Evolutionary conservation across 1,139 yeast genomes (phyloP), one percentile per base, ranked within the genome.

Genomic region (Taiozyma sp.): DNA sequence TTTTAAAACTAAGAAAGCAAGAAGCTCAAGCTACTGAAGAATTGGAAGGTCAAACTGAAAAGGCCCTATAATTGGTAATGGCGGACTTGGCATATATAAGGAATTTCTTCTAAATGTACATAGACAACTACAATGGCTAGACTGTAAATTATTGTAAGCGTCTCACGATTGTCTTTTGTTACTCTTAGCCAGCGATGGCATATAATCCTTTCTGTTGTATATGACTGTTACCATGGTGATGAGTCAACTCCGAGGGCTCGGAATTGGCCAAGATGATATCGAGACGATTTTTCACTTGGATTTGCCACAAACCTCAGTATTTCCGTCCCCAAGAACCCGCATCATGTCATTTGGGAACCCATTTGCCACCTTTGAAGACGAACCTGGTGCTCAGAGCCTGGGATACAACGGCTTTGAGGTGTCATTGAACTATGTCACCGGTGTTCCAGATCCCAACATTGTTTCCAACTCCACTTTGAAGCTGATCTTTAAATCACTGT

Each of bases 401-500:
- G 76, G 76, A 2, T 66, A 65, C 53, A 69, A 68, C 48, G 93
- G 91, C 13, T 84, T 83, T 54, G 81, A 80, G 44, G 86, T 89
- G 2, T 80, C 95, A 1, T 67, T 90, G 48, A 84, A 84, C 62
- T 90, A 88, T 65, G 80, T 89, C 59, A 82, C 90, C 4, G 95
- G 91, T 2, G 69, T 85, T 14, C 96, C 96, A 0, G 95, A 89
- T 59, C 79, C 84, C 2, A 73, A 76, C 39, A 62, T 69, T n/a
- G 66, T 92, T n/a, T 57, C 69, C 3, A 77, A 83, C 50, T 75
- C 92, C n/a, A 77, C 78, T 28, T 64, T 87, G 50, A 78, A 78
- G 41, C 74, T 92, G 22, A 72, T 84, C 13, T 87, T 91, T 72
- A 91, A 88, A 65, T 81, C 87, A 16, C 68, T 92, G 45, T 65